Evolutionary conservation across 2,329 filamentous ascomycete genomes (phyloP).

Genomic region (Fusarium sp.): DNA sequence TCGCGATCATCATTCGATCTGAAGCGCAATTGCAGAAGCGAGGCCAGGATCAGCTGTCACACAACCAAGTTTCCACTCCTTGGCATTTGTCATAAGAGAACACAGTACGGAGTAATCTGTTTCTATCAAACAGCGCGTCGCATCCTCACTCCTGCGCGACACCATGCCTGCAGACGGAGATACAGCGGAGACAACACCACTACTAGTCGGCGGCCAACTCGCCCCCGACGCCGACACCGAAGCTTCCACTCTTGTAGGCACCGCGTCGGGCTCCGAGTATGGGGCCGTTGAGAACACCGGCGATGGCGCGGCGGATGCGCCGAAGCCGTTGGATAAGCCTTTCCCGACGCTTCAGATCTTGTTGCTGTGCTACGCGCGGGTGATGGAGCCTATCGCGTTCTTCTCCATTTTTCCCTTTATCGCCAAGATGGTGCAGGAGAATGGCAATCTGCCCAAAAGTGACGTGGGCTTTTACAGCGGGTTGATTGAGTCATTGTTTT

Average conservation of each 20-base stretch:
- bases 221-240: conserved; percentile 41
- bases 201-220: conserved; percentile 32
- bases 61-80: not conserved
- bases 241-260: conserved; percentile 41
- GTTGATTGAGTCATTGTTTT: conserved; percentile 79
- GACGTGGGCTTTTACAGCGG: conserved; percentile 85
- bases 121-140: not conserved
- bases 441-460: conserved; percentile 68
- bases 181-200: conserved; percentile 37
- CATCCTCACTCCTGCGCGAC: not conserved
- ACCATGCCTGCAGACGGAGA: conserved; percentile 31
- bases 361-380: conserved; percentile 76
- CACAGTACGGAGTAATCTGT: no score
- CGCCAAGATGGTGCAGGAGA: conserved; percentile 78
- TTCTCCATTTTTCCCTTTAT: conserved; percentile 86
- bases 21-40: not conserved
- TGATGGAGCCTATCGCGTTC: conserved; percentile 83
- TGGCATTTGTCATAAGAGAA: not conserved
- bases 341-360: conserved; percentile 71
- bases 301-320: not conserved
- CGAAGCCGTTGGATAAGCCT: conserved; percentile 20
- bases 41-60: not conserved
- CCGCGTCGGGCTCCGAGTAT: conserved; percentile 26
- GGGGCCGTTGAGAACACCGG: conserved; percentile 14
- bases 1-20: not conserved